Percentiles rank a stretch among this genome's conserved stretches.
These are phyloP conservation scores for Rhizopogon salebrosus DNA, from an alignment of 768 basidiomycete genomes.

Conservation along the genomic window DNA sequence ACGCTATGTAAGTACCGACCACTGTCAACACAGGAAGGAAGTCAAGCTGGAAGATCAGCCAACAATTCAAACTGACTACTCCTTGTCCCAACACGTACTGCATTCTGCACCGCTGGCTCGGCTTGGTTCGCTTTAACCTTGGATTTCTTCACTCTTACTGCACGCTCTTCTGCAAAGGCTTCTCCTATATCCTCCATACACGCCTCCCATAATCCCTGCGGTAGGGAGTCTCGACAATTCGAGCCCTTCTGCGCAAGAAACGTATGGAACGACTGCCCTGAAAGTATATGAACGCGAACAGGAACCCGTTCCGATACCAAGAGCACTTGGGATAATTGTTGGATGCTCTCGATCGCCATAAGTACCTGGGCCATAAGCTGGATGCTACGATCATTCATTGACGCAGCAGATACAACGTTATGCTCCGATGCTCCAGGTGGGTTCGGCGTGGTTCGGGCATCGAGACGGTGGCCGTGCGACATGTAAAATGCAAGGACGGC, in stretches of 20 bases:
- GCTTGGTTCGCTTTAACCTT: conserved; percentile 10
- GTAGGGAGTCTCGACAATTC: conserved; percentile 16
- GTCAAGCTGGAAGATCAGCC: conserved; percentile 31
- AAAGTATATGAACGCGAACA: conserved; percentile 44
- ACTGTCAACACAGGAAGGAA: background rate
- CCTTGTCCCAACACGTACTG: conserved; percentile 17
- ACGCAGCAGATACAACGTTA: conserved; percentile 6
- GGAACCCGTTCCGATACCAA: conserved; percentile 47
- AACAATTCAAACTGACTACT: conserved; percentile 39
- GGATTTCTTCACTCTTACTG: conserved; percentile 39
- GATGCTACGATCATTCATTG: conserved; percentile 53
- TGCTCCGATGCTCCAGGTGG: conserved; percentile 8
- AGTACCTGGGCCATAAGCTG: conserved; percentile 65
- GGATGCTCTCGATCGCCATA: conserved; percentile 53
- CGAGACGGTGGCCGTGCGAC: conserved; percentile 3
- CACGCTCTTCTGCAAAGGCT: conserved; percentile 42
- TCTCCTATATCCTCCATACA: conserved; percentile 41
- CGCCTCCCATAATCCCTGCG: conserved; percentile 41
- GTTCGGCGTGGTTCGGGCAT: conserved; percentile 12
- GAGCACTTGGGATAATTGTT: conserved; percentile 56
- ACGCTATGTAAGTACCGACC: no score
- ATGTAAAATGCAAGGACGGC: conserved; percentile 53
- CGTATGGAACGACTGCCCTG: conserved; percentile 56
- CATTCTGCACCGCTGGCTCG: conserved; percentile 13
- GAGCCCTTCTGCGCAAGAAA: conserved; percentile 33